These are phyloP conservation scores for Oryza punctata DNA, from an alignment of 176 grass and related monocot species.

Conservation along the genomic window DNA sequence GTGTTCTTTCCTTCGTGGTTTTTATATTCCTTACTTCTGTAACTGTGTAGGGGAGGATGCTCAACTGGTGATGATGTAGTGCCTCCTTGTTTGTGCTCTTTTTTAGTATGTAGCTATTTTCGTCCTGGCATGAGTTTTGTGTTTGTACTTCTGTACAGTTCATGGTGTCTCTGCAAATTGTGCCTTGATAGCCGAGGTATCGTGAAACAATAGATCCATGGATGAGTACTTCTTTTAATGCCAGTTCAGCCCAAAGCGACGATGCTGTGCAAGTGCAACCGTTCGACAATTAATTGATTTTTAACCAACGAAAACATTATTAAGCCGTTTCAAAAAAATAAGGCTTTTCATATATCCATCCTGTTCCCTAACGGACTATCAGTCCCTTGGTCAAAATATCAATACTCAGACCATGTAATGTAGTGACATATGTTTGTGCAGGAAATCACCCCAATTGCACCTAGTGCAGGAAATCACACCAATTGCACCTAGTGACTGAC, in stretches of 20 bases:
- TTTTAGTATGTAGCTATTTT: not conserved
- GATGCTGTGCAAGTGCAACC: not conserved
- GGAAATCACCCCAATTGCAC: not conserved
- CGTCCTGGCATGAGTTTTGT: not conserved
- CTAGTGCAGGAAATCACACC: not conserved
- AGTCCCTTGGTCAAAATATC: constrained; percentile 39
- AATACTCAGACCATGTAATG: constrained; percentile 5
- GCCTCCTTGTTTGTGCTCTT: not conserved
- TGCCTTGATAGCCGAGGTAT: not conserved
- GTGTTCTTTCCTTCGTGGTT: not conserved
- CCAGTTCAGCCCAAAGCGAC: not conserved
- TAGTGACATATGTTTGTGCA: not conserved
- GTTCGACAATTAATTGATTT: constrained; percentile 10
- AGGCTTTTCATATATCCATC: constrained; percentile 34
- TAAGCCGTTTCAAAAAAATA: no score
- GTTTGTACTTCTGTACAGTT: not conserved
- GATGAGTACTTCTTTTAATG: not conserved
- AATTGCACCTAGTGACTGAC: constrained; percentile 27
- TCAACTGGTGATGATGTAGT: not conserved
- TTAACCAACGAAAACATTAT: constrained; percentile 60
- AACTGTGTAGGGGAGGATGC: not conserved
- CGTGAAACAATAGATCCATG: not conserved
- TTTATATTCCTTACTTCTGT: not conserved
- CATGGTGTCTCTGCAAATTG: not conserved
- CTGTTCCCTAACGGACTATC: constrained; percentile 79